A percentile compares a stretch with the other conserved stretches of the same genome.
phyloP scores from a whole-genome alignment of 768 basidiomycete genomes.

The Hygrophoropsis aurantiaca region DNA sequence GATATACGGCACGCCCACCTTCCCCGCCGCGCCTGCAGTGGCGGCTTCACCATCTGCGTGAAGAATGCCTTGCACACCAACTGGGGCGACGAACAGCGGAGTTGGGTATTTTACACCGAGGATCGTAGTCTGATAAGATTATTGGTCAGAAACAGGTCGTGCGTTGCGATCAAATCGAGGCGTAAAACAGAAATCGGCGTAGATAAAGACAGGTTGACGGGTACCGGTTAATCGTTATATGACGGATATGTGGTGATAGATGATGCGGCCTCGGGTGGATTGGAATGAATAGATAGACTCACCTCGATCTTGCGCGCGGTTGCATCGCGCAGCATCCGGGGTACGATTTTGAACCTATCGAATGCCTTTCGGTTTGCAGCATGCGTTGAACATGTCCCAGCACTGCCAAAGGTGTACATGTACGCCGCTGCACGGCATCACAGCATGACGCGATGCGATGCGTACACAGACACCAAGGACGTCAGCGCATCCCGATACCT shows the following conservation, averaged over 20 bases:
- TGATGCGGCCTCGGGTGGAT: not conserved
- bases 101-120: slow-evolving; percentile 64
- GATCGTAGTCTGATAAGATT: slow-evolving; percentile 53
- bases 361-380: slow-evolving; percentile 64
- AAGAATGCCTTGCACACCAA: slow-evolving; percentile 79
- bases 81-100: slow-evolving; percentile 68
- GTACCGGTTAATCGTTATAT: not conserved
- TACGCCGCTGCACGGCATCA: slow-evolving; percentile 51
- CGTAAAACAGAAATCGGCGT: no score
- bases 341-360: slow-evolving; percentile 72
- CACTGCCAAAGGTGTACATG: slow-evolving; percentile 75
- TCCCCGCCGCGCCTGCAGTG: slow-evolving; percentile 56
- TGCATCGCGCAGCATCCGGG: slow-evolving; percentile 70
- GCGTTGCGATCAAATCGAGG: no score
- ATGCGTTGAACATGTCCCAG: slow-evolving; percentile 70
- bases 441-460: not conserved
- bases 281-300: slow-evolving; percentile 15
- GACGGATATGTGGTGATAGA: no score
- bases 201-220: not conserved
- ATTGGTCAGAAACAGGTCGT: no score
- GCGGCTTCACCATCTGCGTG: slow-evolving; percentile 72
- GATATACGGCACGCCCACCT: slow-evolving; percentile 47
- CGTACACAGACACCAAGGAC: not conserved
- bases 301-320: slow-evolving; percentile 62
- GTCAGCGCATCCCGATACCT: not conserved